Base-by-base conservation (phyloP, 164 flowering plant genomes). In the Vitis rotundifolia region DNA sequence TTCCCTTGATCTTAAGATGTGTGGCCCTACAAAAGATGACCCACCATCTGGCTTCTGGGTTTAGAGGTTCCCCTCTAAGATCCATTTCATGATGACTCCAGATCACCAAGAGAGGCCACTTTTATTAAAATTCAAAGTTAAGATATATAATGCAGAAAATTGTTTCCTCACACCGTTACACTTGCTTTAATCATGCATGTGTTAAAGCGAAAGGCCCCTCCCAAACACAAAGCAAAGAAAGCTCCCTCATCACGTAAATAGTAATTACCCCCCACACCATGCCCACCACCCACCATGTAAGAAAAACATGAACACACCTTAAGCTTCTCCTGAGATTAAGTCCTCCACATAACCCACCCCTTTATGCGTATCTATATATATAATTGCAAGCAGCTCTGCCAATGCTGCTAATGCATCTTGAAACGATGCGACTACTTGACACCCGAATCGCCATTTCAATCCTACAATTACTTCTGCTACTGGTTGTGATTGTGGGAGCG, bases 261-360 rank as follows among this genome's bases (percentile, higher is more conserved):
- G 5, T 37, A 37, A 37, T 37, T 37, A 51, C 49, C 50, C 50
- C 64, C 29, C 72, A 14, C 69, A 54, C 44, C 64, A 67, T 14
- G 28, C 11, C 47, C 44, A 49, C 68, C 63, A 3, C 55, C 69
- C 66, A 64, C 67, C 75, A 52, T 47, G 82, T 76, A 77, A 75
- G 78, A 65, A 79, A 83, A 83, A 73, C 87, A 83, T 81, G 87
- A 78, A 60, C 71, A 12, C 57, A 22, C 14, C 51, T 64, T 59
- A 72, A 16, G 53, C 29, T 19, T 11, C 28, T 16, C 26, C 29
- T 10, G 47, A 60, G 5, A 31, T 14, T 8, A 29, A 11, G 28
- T 26, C 61, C 28, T 37, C 13, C 44, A 19, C 61, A 22, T 22
- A 22, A 22, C 26, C 26, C 26, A 22, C 28, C 14, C 13, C 37